Base-by-base conservation (phyloP, 495 filamentous ascomycete genomes). In the Tricharina praecox region DNA sequence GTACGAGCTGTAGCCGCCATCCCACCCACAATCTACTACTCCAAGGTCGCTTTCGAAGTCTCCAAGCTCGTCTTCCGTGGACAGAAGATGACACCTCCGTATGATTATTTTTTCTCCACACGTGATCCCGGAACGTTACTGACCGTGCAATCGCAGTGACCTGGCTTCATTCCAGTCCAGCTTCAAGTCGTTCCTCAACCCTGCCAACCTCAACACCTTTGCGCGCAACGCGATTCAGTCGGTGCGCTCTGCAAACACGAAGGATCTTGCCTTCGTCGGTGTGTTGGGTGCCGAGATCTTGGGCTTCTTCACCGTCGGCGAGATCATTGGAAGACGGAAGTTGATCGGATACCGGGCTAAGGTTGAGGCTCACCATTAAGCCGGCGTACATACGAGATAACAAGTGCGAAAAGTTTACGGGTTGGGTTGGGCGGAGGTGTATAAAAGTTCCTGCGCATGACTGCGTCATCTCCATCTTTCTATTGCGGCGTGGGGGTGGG, bases 261-360 rank as follows among this genome's bases (percentile, higher is more conserved):
- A 76, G 60, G 76, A 93, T 63, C 51, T 85, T 46, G 71, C 70
- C 21, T 62, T 81, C 19, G 76, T 67, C 45, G 82, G 80, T 60
- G 81, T 99, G 45, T 64, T 93, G 49, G 60, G 67, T 32, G 88
- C 87, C 30, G 90, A 99, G 69, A 73, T 84, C 41, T 65, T 99
- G 49, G 90, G 90, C 45, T 96, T 99, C 74, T 99, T 96, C 74
- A 87, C 85, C 15, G 75, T 99, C 19, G 90, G 90, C 49, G 85
- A 95, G 74, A 96, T 99, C 67, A 80, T 96, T 54, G 90, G 90
- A 49, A 72, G 87, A 48, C 70, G 85, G 66, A 94, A 96, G 78
- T 62, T 99, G 51, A 69, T 99, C 58, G 90, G 90, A 51, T 99
- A 96, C 71, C 71, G 76, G 63, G 84, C 83, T 57, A 73, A 81